A percentile compares a stretch with the other conserved stretches of the same genome.
Evolutionary conservation across 768 basidiomycete genomes (phyloP).

Genomic region (Pleurotus sapidus): DNA sequence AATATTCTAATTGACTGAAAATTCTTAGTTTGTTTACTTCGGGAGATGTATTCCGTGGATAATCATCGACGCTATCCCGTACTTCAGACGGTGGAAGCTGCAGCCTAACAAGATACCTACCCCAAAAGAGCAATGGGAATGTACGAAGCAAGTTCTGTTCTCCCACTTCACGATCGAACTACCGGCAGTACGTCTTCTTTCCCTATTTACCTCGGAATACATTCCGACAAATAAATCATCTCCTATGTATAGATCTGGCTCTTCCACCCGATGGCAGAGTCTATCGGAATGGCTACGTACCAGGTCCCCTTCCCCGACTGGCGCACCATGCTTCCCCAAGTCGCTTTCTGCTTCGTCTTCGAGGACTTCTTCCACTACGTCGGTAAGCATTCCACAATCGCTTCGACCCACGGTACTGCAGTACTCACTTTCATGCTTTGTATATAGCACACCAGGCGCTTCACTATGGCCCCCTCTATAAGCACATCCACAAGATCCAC

Average conservation of each 20-base stretch:
- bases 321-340: slow-evolving; percentile 68
- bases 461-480: slow-evolving; percentile 85
- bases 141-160: slow-evolving; percentile 90
- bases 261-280: slow-evolving; percentile 88
- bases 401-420: background rate
- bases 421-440: background rate
- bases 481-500: slow-evolving; percentile 94
- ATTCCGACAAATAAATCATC: background rate
- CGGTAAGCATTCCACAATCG: slow-evolving; percentile 34
- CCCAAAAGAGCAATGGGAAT: slow-evolving; percentile 85
- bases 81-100: slow-evolving; percentile 92
- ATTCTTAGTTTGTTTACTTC: slow-evolving; percentile 85
- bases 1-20: background rate
- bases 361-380: slow-evolving; percentile 96
- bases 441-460: slow-evolving; percentile 79
- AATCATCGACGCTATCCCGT: slow-evolving; percentile 91
- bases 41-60: slow-evolving; percentile 95
- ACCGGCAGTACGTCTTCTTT: slow-evolving; percentile 62
- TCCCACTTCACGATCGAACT: slow-evolving; percentile 96
- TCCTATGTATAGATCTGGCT: slow-evolving; percentile 65
- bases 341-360: slow-evolving; percentile 89
- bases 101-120: slow-evolving; percentile 86
- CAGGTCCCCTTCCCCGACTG: slow-evolving; percentile 87
- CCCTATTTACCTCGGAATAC: background rate
- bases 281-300: slow-evolving; percentile 87